Conservation (phyloP, 768 basidiomycete species). For the Daedaleopsis sinensis region DNA sequence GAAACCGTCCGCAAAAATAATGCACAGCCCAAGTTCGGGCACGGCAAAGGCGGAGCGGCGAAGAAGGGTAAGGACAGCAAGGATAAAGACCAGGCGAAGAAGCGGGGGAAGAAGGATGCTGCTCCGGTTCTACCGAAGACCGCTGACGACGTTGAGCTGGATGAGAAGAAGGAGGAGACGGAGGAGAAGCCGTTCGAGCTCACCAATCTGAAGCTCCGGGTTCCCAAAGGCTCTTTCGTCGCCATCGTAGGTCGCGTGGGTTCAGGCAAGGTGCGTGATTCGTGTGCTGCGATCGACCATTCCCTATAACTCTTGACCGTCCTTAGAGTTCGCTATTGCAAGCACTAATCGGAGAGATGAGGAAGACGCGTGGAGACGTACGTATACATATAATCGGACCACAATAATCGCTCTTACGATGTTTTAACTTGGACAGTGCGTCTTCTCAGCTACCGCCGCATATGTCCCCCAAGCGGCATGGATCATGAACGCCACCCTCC, state of each 20-base stretch:
- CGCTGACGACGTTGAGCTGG: slow-evolving; percentile 19
- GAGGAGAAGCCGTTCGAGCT: slow-evolving; percentile 60
- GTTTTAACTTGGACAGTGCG: not conserved
- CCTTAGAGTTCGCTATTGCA: slow-evolving; percentile 63
- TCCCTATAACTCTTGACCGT: not conserved
- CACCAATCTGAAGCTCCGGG: slow-evolving; percentile 59
- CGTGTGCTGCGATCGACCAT: not conserved
- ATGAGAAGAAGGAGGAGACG: slow-evolving; percentile 31
- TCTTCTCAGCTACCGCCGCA: slow-evolving; percentile 55
- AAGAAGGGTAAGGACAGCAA: slow-evolving; percentile 11
- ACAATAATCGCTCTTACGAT: too few relatives aligned
- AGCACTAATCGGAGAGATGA: slow-evolving; percentile 83
- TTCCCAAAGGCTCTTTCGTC: slow-evolving; percentile 78
- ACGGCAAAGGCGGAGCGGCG: not conserved
- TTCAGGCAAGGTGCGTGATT: slow-evolving; percentile 45
- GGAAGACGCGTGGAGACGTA: slow-evolving; percentile 54
- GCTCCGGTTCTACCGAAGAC: slow-evolving; percentile 20
- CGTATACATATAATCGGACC: not conserved
- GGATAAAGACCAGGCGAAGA: not conserved
- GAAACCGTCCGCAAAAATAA: slow-evolving; percentile 54
- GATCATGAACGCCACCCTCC: slow-evolving; percentile 67
- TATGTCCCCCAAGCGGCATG: slow-evolving; percentile 65
- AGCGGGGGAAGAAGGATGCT: slow-evolving; percentile 26
- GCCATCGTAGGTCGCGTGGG: slow-evolving; percentile 83
- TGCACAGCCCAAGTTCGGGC: slow-evolving; percentile 14